phyloP scores from a whole-genome alignment of 2,329 filamentous ascomycete species.

The Penicillium freii region DNA sequence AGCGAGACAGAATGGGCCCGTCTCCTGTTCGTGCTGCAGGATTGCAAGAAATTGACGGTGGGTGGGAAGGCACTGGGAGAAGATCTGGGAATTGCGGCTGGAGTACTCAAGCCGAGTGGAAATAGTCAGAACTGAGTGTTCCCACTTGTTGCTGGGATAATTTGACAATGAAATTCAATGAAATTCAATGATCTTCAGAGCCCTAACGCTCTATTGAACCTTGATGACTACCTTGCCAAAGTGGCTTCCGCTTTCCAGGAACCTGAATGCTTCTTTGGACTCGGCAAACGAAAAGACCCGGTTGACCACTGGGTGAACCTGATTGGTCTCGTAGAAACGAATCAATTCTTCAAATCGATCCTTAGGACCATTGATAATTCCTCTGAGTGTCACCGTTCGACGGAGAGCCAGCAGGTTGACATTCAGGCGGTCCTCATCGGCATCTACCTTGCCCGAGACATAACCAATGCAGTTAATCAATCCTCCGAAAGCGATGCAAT shows the following conservation, averaged over 20 bases:
- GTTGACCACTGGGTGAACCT: constrained; percentile 50
- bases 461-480: constrained; percentile 50
- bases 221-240: constrained; percentile 57
- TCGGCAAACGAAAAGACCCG: constrained; percentile 55
- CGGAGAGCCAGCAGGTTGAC: constrained; percentile 57
- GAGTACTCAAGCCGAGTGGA: constrained; percentile 15
- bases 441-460: constrained; percentile 55
- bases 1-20: constrained; percentile 50
- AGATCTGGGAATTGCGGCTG: constrained; percentile 23
- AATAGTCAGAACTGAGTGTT: constrained; percentile 11
- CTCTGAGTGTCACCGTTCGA: constrained; percentile 54
- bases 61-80: constrained; percentile 25
- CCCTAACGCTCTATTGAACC: constrained; percentile 27
- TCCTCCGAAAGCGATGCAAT: constrained; percentile 47
- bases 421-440: constrained; percentile 54
- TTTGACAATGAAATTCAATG: neutral
- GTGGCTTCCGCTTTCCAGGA: constrained; percentile 53
- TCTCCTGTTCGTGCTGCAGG: constrained; percentile 42
- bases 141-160: neutral
- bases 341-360: constrained; percentile 49
- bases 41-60: constrained; percentile 24
- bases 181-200: neutral
- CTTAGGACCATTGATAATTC: constrained; percentile 62
- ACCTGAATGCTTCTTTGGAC: constrained; percentile 53
- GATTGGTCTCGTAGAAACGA: constrained; percentile 34